These are phyloP conservation scores for Penicillium crustosum DNA, from an alignment of 2,329 filamentous ascomycete genomes.

Conservation along the genomic window DNA sequence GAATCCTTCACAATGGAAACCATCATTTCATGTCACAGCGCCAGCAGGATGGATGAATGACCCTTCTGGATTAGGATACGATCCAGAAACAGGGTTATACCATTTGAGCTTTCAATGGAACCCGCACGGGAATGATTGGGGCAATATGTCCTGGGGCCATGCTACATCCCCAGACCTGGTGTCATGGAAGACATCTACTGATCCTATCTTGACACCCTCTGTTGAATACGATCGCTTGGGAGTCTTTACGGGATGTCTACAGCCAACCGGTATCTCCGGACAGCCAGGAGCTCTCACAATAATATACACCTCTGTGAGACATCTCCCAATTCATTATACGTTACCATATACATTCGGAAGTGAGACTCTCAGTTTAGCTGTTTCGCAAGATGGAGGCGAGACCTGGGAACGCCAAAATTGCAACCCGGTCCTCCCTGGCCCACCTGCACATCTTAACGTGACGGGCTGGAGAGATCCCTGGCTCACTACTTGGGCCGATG, in stretches of 20 bases:
- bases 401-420: conserved; percentile 37
- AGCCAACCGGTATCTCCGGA: conserved; percentile 28
- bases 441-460: conserved; percentile 36
- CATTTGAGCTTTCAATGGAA: conserved; percentile 49
- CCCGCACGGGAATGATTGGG: conserved; percentile 44
- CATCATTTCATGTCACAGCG: conserved; percentile 40
- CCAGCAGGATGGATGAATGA: conserved; percentile 48
- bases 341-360: conserved; percentile 38
- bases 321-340: conserved; percentile 44
- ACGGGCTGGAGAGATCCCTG: conserved; percentile 48
- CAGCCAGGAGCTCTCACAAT: conserved; percentile 33
- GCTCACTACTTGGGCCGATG: conserved; percentile 24
- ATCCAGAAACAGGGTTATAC: conserved; percentile 41
- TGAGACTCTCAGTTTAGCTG: conserved; percentile 42
- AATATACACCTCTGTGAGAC: conserved; percentile 44
- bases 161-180: conserved; percentile 42
- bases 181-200: conserved; percentile 35
- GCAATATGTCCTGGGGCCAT: conserved; percentile 46
- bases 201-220: conserved; percentile 35
- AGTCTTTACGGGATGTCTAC: conserved; percentile 45
- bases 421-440: conserved; percentile 42
- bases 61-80: conserved; percentile 45
- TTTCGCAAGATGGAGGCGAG: conserved; percentile 39
- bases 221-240: conserved; percentile 42
- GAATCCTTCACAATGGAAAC: conserved; percentile 21